These are phyloP conservation scores for Pythium volutum DNA, from an alignment of 352 stramenopile genomes.

Conservation along the genomic window DNA sequence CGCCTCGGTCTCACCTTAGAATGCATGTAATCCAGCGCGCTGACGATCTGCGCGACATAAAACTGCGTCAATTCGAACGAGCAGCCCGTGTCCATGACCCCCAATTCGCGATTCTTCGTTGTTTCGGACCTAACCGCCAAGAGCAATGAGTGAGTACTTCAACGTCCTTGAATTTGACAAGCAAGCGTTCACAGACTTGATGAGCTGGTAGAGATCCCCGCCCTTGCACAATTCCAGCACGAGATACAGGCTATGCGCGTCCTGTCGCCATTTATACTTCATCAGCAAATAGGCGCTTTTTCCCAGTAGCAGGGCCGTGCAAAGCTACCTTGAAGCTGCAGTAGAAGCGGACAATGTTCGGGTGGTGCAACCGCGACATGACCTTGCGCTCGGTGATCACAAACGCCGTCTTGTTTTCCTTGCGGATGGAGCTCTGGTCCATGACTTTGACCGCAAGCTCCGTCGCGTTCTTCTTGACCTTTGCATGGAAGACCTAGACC, in stretches of 20 bases:
- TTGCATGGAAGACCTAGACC: slow-evolving; percentile 82
- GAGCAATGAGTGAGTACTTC: slow-evolving; percentile 3
- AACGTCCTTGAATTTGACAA: background rate
- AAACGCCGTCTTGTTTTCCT: slow-evolving; percentile 91
- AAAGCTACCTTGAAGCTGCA: slow-evolving; percentile 72
- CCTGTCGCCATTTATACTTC: slow-evolving; percentile 32
- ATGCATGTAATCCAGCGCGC: slow-evolving; percentile 95
- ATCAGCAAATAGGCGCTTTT: background rate
- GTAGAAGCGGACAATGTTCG: slow-evolving; percentile 89
- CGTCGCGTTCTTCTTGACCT: slow-evolving; percentile 71
- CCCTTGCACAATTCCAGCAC: slow-evolving; percentile 85
- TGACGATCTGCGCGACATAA: slow-evolving; percentile 91
- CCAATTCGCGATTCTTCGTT: slow-evolving; percentile 47
- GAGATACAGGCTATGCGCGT: slow-evolving; percentile 86
- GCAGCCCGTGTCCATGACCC: slow-evolving; percentile 60
- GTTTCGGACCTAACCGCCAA: slow-evolving; percentile 23
- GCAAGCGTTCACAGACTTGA: slow-evolving; percentile 47
- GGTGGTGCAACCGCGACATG: slow-evolving; percentile 83
- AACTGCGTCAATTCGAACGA: slow-evolving; percentile 84
- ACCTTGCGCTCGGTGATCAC: slow-evolving; percentile 90
- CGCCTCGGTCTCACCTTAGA: slow-evolving; percentile 46
- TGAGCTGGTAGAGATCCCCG: slow-evolving; percentile 77
- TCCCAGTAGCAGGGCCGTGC: background rate
- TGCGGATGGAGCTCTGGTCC: slow-evolving; percentile 89
- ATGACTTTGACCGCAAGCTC: slow-evolving; percentile 92